Conservation (phyloP, 192 early-diverging fungal genomes). For the Neocallimastix lanati region DNA sequence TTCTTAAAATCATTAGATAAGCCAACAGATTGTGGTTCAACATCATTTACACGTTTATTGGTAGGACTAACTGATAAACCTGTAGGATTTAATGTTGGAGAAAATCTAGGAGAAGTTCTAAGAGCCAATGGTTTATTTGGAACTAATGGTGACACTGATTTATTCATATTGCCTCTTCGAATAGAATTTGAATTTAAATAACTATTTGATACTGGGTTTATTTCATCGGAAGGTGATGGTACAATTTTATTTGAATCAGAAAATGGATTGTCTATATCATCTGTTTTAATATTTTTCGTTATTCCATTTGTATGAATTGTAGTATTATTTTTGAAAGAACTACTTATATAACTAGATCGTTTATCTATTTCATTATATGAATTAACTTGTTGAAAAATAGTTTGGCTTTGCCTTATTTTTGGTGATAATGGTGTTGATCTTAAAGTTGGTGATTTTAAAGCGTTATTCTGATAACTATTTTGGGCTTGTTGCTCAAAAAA, state of each 20-base stretch:
- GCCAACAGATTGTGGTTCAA: background rate
- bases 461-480: background rate
- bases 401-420: background rate
- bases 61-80: background rate
- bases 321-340: background rate
- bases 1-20: background rate
- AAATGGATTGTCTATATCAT: background rate
- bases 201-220: background rate
- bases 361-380: background rate
- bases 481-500: background rate
- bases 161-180: background rate
- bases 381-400: background rate
- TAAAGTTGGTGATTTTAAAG: background rate
- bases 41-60: background rate
- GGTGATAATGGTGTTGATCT: background rate
- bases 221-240: background rate
- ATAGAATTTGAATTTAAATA: background rate
- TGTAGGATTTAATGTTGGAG: too few relatives aligned
- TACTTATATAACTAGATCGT: background rate
- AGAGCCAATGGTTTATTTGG: background rate
- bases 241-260: background rate
- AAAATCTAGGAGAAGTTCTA: background rate
- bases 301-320: background rate
- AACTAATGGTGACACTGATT: background rate
- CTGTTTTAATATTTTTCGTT: background rate